Base-by-base conservation (phyloP, 352 stramenopile species). In the Blastocystis sp. region DNA sequence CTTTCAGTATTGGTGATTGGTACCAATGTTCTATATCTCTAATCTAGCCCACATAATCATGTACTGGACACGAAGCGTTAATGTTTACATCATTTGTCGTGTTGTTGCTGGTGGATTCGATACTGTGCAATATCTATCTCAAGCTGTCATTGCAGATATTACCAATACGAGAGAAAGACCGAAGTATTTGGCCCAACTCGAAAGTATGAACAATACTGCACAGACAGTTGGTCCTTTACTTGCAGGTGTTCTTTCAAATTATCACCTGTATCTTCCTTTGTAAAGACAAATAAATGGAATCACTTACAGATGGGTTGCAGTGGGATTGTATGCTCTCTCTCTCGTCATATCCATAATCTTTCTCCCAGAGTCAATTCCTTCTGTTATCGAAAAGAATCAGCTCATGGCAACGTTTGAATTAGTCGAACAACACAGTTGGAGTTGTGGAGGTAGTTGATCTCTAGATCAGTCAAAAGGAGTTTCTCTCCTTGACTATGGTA, bases 141-240 rank as follows among this genome's bases (percentile, higher is more conserved):
- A 83, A 43, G 71, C 71, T 11, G 56, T 65, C 39, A 83, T 83
- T n/a, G 71, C 71, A 1, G 71, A 83, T 83, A 65, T 83, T 27
- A 83, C 71, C 27, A 29, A 52, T 21, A 27, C 46, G 3, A 32
- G 51, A 11, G 71, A 83, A 7, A 7, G 71, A 7, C 14, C 71
- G 11, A 35, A 54, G 29, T 83, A 83, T 42, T 65, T 83, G 37
- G 71, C 71, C 1, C 71, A 83, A 32, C 29, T 83, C 46, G 71
- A 83, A 32, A 83, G 71, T 43, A 56, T 83, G 27, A 11, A 65
- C 2, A 83, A 83, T 54, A 27, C 51, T 9, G 42, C 71, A 29
- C 71, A 83, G n/a, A 65, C 29, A 16, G n/a, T 83, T 37, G 71
- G 71, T 43, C 71, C 71, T 16, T 43, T 83, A 9, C 16, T 83